phyloP scores from a whole-genome alignment of 2,329 filamentous ascomycete genomes.

The Madurella fahalii region DNA sequence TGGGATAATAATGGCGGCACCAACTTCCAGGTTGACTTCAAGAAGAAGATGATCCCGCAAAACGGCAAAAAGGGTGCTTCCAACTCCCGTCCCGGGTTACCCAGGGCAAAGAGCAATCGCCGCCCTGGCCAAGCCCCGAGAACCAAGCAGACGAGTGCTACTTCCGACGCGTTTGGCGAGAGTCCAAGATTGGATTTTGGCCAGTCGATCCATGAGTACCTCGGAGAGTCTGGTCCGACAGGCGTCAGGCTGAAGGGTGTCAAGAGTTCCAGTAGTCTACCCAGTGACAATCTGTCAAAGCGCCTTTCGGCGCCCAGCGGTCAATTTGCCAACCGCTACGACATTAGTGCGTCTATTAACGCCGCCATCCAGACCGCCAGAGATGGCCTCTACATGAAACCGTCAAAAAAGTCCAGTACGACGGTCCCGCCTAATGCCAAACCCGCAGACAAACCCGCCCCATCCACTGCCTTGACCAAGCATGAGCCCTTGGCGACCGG shows the following conservation, averaged over 20 bases:
- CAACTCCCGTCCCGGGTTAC: slow-evolving; percentile 52
- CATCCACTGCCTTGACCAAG: slow-evolving; percentile 5
- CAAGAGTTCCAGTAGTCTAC: slow-evolving; percentile 59
- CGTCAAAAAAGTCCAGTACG: slow-evolving; percentile 32
- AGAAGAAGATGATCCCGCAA: slow-evolving; percentile 66
- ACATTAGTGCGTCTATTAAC: slow-evolving; percentile 87
- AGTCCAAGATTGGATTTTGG: slow-evolving; percentile 56
- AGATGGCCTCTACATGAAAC: slow-evolving; percentile 56
- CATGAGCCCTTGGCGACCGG: not conserved
- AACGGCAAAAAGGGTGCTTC: slow-evolving; percentile 54
- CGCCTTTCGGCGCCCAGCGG: slow-evolving; percentile 54
- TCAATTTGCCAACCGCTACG: slow-evolving; percentile 88
- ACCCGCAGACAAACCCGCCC: slow-evolving; percentile 16
- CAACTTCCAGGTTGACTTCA: slow-evolving; percentile 95
- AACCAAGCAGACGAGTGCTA: slow-evolving; percentile 52
- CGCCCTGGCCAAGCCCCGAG: slow-evolving; percentile 43
- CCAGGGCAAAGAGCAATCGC: slow-evolving; percentile 58
- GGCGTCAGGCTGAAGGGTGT: slow-evolving; percentile 67
- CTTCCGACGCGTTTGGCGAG: slow-evolving; percentile 68
- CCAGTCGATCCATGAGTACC: slow-evolving; percentile 57
- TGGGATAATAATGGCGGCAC: slow-evolving; percentile 90
- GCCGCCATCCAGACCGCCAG: slow-evolving; percentile 76
- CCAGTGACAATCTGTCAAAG: slow-evolving; percentile 57
- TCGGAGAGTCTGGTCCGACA: slow-evolving; percentile 57
- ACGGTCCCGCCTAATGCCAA: slow-evolving; percentile 3